Evolutionary conservation across 2,329 filamentous ascomycete genomes (phyloP).

Genomic region (Aspergillus tanneri): DNA sequence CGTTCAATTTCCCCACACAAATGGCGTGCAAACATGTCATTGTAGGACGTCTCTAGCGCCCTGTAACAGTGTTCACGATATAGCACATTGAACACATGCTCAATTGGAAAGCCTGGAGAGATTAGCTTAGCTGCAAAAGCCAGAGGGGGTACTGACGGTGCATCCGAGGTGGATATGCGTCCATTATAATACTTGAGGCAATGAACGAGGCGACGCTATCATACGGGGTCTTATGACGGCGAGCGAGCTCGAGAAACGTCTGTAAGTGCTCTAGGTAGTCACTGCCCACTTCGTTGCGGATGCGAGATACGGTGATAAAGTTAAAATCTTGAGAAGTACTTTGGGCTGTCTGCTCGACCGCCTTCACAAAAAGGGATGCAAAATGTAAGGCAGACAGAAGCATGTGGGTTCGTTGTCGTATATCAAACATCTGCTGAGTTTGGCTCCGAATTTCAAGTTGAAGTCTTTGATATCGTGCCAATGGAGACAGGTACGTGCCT

Average conservation of each 20-base stretch:
- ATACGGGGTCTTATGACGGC: slow-evolving; percentile 5
- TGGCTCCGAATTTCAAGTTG: slow-evolving; percentile 7
- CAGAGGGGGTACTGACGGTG: slow-evolving; percentile 7
- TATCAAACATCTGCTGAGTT: not conserved
- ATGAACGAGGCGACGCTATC: slow-evolving; percentile 10
- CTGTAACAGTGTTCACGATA: slow-evolving; percentile 6
- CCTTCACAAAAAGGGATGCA: slow-evolving; percentile 4
- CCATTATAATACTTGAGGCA: slow-evolving; percentile 12
- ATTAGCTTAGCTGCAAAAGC: not conserved
- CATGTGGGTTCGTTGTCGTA: not conserved
- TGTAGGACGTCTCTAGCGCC: slow-evolving; percentile 8
- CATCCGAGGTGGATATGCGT: slow-evolving; percentile 12
- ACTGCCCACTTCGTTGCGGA: slow-evolving; percentile 2
- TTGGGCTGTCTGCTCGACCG: slow-evolving; percentile 1
- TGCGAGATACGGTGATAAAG: slow-evolving; percentile 5
- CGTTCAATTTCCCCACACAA: slow-evolving; percentile 9
- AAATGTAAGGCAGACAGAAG: slow-evolving; percentile 6
- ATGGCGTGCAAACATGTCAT: slow-evolving; percentile 4
- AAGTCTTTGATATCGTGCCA: slow-evolving; percentile 9
- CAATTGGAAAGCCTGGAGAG: slow-evolving; percentile 6
- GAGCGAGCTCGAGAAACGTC: slow-evolving; percentile 8
- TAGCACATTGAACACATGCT: slow-evolving; percentile 1
- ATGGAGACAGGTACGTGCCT: slow-evolving; percentile 9
- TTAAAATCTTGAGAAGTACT: slow-evolving; percentile 1
- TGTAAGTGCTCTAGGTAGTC: slow-evolving; percentile 10